Percentiles rank a stretch among this genome's conserved stretches.
These are phyloP conservation scores for Kitagawia praeruptora DNA, from an alignment of 129 eudicot species.

Conservation along the genomic window DNA sequence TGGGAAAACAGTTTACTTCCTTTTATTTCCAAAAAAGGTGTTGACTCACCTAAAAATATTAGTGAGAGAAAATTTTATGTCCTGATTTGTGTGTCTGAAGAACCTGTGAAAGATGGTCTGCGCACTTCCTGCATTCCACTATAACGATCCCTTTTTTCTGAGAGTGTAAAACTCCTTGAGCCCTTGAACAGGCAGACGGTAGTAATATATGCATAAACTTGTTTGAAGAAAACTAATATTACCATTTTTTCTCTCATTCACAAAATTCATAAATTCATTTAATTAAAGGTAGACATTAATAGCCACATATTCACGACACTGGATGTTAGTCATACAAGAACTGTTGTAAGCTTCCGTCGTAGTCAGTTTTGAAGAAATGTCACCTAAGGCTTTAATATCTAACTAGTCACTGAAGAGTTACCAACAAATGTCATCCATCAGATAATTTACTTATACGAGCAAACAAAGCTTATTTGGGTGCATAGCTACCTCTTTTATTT, in stretches of 20 bases:
- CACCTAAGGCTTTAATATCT: not conserved
- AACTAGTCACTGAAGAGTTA: not conserved
- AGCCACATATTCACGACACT: not conserved
- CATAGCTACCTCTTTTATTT: too few species aligned
- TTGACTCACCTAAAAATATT: too few species aligned
- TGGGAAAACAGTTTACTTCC: too few species aligned
- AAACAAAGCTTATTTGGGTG: too few species aligned
- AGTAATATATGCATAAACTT: not conserved
- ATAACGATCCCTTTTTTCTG: too few species aligned
- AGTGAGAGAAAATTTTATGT: too few species aligned
- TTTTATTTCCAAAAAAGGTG: not conserved
- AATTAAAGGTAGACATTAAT: not conserved
- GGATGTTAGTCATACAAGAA: not conserved
- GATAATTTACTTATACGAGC: not conserved
- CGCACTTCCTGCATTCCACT: too few species aligned
- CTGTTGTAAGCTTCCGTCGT: not conserved
- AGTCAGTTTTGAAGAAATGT: not conserved
- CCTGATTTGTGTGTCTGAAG: too few species aligned
- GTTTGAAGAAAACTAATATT: not conserved
- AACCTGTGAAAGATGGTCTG: too few species aligned
- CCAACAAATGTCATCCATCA: not conserved
- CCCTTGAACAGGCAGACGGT: not conserved
- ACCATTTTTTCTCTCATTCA: not conserved
- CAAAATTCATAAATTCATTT: not conserved
- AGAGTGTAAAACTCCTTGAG: not conserved